phyloP scores from a whole-genome alignment of 805 yeast species.

The Yueomyces sinensis region DNA sequence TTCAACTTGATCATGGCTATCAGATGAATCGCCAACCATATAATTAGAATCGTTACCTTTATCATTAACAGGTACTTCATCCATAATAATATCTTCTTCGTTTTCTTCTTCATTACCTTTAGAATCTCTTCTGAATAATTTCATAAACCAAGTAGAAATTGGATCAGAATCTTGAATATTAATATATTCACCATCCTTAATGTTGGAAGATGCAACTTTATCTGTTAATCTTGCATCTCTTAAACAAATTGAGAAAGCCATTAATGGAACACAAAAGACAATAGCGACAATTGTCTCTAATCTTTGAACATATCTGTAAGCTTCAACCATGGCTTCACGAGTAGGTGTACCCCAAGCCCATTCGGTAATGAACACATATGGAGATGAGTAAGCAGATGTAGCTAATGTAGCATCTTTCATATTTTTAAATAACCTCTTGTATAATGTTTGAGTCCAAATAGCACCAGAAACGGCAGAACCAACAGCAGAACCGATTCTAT shows the following conservation, averaged over 20 bases:
- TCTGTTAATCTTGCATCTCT: constrained; percentile 17
- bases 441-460: constrained; percentile 54
- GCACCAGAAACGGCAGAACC: constrained; percentile 60
- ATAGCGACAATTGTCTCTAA: constrained; percentile 35
- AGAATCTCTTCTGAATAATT: not conserved
- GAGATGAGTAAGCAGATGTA: constrained; percentile 35
- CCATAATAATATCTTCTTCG: too few relatives aligned
- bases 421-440: constrained; percentile 27
- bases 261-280: constrained; percentile 16
- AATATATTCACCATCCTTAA: constrained; percentile 15
- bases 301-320: constrained; percentile 49
- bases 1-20: too few relatives aligned
- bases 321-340: constrained; percentile 41
- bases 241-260: constrained; percentile 14
- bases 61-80: too few relatives aligned
- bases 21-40: too few relatives aligned
- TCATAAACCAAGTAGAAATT: constrained; percentile 9
- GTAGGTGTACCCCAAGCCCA: constrained; percentile 53
- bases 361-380: constrained; percentile 33
- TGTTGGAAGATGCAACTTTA: constrained; percentile 16
- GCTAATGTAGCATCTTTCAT: constrained; percentile 32
- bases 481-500: constrained; percentile 49
- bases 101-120: too few relatives aligned
- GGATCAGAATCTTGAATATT: constrained; percentile 11
- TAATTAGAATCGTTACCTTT: too few relatives aligned